phyloP scores from a whole-genome alignment of 257 asterid genomes.

The Mentha longifolia region DNA sequence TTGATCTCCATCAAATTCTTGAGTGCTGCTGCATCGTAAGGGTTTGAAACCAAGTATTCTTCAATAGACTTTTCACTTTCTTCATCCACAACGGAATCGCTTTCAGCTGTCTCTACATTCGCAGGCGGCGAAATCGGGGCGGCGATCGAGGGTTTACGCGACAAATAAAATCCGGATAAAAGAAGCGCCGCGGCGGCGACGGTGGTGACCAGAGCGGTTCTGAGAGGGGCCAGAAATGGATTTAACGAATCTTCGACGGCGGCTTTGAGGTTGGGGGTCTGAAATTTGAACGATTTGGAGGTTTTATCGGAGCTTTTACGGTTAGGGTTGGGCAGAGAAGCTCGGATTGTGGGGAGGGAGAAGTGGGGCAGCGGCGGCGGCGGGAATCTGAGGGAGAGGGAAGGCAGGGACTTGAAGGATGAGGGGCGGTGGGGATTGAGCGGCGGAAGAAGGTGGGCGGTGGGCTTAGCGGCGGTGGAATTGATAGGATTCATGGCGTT shows the following conservation, averaged over 20 bases:
- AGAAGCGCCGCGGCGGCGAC: conserved; percentile 55
- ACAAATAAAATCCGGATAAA: conserved; percentile 38
- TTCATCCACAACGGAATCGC: conserved; percentile 40
- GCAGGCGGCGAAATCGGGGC: conserved; percentile 39
- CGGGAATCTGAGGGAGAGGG: conserved; percentile 40
- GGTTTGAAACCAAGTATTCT: conserved; percentile 52
- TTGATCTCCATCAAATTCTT: conserved; percentile 68
- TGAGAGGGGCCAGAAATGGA: conserved; percentile 44
- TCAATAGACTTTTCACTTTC: conserved; percentile 60
- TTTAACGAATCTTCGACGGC: background rate
- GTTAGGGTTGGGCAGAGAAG: conserved; percentile 38
- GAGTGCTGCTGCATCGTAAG: conserved; percentile 57
- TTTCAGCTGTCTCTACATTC: conserved; percentile 35
- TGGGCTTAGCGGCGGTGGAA: conserved; percentile 39
- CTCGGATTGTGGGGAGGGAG: conserved; percentile 37
- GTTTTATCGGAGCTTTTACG: conserved; percentile 9
- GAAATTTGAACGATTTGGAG: background rate
- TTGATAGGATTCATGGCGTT: conserved; percentile 51
- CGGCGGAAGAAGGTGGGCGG: conserved; percentile 35
- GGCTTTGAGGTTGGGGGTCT: background rate
- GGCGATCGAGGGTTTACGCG: conserved; percentile 37
- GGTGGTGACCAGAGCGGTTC: conserved; percentile 44
- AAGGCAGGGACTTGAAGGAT: conserved; percentile 35
- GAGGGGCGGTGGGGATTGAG: conserved; percentile 37
- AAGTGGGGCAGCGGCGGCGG: conserved; percentile 36